Conservation (phyloP, 2,329 filamentous ascomycete genomes). For the Diaporthe helianthi region DNA sequence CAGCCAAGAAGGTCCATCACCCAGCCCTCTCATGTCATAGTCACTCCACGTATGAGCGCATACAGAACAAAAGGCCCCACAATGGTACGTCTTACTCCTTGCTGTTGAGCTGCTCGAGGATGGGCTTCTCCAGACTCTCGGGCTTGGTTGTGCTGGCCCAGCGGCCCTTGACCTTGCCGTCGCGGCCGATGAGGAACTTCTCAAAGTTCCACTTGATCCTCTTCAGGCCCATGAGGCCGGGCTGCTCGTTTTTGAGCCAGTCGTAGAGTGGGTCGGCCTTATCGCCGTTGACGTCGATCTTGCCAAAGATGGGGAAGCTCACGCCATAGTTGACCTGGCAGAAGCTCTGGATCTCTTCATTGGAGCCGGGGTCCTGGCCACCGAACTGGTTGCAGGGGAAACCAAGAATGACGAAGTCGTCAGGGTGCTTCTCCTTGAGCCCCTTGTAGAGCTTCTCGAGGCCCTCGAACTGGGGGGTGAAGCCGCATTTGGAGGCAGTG, state of each 20-base stretch:
- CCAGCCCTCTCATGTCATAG: neutral
- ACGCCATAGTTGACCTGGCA: slow-evolving; percentile 96
- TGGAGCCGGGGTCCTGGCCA: slow-evolving; percentile 82
- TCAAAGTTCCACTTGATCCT: slow-evolving; percentile 99
- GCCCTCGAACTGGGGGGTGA: slow-evolving; percentile 92
- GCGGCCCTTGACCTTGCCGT: slow-evolving; percentile 83
- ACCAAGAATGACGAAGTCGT: slow-evolving; percentile 86
- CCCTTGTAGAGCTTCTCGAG: slow-evolving; percentile 90
- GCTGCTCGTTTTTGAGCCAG: slow-evolving; percentile 76
- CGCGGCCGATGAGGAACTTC: slow-evolving; percentile 89
- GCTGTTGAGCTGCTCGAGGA: slow-evolving; percentile 76
- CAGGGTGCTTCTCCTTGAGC: slow-evolving; percentile 70
- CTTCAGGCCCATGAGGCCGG: slow-evolving; percentile 88
- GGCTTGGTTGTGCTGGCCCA: slow-evolving; percentile 93
- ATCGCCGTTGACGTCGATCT: slow-evolving; percentile 93
- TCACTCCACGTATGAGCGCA: neutral
- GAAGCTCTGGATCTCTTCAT: slow-evolving; percentile 82
- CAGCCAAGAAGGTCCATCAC: neutral
- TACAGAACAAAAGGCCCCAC: neutral
- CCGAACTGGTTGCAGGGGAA: slow-evolving; percentile 99
- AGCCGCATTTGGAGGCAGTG: slow-evolving; percentile 98
- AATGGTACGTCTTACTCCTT: slow-evolving; percentile 44
- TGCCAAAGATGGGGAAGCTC: slow-evolving; percentile 87
- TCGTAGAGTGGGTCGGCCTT: slow-evolving; percentile 79
- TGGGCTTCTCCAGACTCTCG: slow-evolving; percentile 75